Base-by-base conservation (phyloP, 106 monocot species). In the Dendrobium officinale region DNA sequence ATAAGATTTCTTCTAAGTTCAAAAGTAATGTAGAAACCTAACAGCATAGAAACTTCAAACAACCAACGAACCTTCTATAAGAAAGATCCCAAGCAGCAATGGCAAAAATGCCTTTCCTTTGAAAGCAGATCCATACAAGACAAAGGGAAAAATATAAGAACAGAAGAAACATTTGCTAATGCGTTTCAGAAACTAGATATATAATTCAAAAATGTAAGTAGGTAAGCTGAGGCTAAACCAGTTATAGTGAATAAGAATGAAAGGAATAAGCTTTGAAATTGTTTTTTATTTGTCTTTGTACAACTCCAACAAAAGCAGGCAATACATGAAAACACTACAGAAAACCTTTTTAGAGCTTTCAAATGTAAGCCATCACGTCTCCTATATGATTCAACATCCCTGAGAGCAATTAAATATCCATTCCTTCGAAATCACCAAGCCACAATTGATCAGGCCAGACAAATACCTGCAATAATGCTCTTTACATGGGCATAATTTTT, bases 301-400 rank as follows among this genome's bases (percentile, higher is more conserved):
- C 64, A 66, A 22, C 64, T 66, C 26, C 64, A 78, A 67, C 51
- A 77, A 80, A 84, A 43, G 56, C 79, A 42, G 67, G 16, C 72
- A 73, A 43, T 33, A 79, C 27, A 79, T 72, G 40, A 58, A 79
- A 73, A 75, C 27, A 49, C 31, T 18, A 55, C 41, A 42, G 40
- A 45, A 29, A 20, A 75, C 43, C 10, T 51, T 13, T 66, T 66
- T 6, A 6, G 8, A 66, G 64, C 15, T 66, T 66, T 66, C 64
- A 66, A 26, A 66, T 66, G 64, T 26, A 66, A 66, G 64, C 64
- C 64, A 24, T 7, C 22, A 22, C 24, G 5, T 66, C 64, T 66
- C n/a, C 64, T 66, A 66, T 66, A 26, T 66, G 24, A 66, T 66
- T 66, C n/a, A 66, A 26, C 64, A 66, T 66, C 64, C 27, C 64